Percentiles rank a stretch among this genome's conserved stretches.
Evolutionary conservation across 1,284 basidiomycete species (phyloP).

Genomic region (Ceratobasidium theobromae): DNA sequence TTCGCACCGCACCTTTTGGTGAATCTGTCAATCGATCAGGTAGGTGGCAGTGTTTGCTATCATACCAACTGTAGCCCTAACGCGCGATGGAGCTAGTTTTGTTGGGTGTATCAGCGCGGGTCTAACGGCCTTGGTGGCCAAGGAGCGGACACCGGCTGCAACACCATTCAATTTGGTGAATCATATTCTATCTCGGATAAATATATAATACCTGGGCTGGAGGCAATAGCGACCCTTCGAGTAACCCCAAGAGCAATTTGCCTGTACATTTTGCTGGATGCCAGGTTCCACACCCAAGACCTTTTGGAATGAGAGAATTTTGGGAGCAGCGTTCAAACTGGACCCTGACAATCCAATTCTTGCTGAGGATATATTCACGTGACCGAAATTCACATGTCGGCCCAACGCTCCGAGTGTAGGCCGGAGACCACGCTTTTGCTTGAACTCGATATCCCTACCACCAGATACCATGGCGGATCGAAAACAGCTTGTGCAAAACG

Average conservation of each 20-base stretch:
- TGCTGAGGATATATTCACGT: slow-evolving; percentile 9
- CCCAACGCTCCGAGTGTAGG: not conserved
- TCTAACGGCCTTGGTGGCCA: slow-evolving; percentile 23
- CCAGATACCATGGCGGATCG: slow-evolving; percentile 47
- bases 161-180: not conserved
- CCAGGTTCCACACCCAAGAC: not conserved
- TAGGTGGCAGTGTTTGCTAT: not conserved
- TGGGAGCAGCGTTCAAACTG: slow-evolving; percentile 18
- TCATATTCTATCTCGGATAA: not conserved
- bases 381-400: slow-evolving; percentile 21
- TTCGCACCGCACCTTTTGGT: no score
- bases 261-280: slow-evolving; percentile 24
- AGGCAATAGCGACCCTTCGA: slow-evolving; percentile 5
- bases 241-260: slow-evolving; percentile 16
- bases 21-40: slow-evolving; percentile 40
- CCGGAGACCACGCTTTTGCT: not conserved
- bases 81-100: not conserved
- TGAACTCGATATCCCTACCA: slow-evolving; percentile 42
- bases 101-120: slow-evolving; percentile 7
- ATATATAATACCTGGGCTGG: slow-evolving; percentile 10
- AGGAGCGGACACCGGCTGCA: slow-evolving; percentile 19
- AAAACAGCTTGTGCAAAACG: slow-evolving; percentile 75
- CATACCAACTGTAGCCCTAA: not conserved
- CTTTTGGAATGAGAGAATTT: slow-evolving; percentile 22
- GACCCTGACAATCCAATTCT: slow-evolving; percentile 1